These are phyloP conservation scores for Tremella fuciformis DNA, from an alignment of 768 basidiomycete species.

Conservation along the genomic window DNA sequence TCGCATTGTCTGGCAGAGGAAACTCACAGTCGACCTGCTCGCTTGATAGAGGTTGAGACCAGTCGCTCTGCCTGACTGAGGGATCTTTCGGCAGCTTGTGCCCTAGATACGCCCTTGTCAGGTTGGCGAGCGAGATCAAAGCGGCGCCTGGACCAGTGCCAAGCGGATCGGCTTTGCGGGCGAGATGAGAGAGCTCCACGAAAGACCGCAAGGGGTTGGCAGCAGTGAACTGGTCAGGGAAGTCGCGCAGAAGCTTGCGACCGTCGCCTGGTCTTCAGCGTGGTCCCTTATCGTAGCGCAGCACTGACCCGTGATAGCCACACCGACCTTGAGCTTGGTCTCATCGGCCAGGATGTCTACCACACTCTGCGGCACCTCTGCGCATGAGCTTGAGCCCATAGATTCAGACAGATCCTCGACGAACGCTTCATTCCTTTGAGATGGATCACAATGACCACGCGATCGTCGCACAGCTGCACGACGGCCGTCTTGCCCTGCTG, in stretches of 20 bases:
- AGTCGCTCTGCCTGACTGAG: conserved; percentile 40
- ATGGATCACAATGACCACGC: conserved; percentile 12
- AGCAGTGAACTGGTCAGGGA: conserved; percentile 25
- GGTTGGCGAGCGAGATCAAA: conserved; percentile 39
- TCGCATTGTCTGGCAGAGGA: background rate
- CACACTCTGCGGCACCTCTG: background rate
- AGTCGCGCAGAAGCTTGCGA: conserved; percentile 44
- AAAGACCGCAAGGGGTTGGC: conserved; percentile 9
- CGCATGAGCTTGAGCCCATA: background rate
- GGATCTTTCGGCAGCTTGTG: conserved; percentile 34
- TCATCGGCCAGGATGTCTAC: conserved; percentile 6
- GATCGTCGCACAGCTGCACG: conserved; percentile 19
- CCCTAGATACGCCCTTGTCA: conserved; percentile 33
- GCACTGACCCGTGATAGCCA: background rate
- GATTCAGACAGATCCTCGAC: background rate
- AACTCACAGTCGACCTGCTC: conserved; percentile 45
- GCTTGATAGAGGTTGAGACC: conserved; percentile 27
- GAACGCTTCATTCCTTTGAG: conserved; percentile 3
- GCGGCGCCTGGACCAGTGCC: conserved; percentile 32
- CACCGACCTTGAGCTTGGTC: conserved; percentile 6
- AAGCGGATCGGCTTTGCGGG: conserved; percentile 44
- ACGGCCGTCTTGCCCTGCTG: conserved; percentile 22
- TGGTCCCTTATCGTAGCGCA: conserved; percentile 12
- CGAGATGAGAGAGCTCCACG: conserved; percentile 44
- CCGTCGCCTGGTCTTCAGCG: conserved; percentile 33